phyloP scores from a whole-genome alignment of 2,329 filamentous ascomycete genomes.

The Chaetomiaceae sp. region DNA sequence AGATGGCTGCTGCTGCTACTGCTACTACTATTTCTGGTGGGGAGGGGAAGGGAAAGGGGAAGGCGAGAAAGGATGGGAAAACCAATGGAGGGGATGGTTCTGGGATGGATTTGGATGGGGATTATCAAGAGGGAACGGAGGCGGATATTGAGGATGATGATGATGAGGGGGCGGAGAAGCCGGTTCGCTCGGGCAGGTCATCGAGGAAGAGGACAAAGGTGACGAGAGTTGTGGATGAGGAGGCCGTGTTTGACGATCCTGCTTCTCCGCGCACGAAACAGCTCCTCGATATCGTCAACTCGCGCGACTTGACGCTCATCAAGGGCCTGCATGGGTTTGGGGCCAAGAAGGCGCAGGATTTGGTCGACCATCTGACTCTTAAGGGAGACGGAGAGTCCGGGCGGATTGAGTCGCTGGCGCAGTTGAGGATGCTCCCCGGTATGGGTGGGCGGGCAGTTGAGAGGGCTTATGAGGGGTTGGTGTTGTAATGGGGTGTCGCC shows the following conservation, averaged over 20 bases:
- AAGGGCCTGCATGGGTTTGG: slow-evolving; percentile 66
- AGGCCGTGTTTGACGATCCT: not conserved
- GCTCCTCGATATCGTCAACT: slow-evolving; percentile 69
- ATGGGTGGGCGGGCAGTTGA: slow-evolving; percentile 55
- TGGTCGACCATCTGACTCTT: slow-evolving; percentile 53
- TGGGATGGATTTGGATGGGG: slow-evolving; percentile 38
- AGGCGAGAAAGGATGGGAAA: not conserved
- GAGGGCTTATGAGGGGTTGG: slow-evolving; percentile 50
- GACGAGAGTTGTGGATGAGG: not conserved
- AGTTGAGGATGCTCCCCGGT: slow-evolving; percentile 52
- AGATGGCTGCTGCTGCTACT: slow-evolving; percentile 1
- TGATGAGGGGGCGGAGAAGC: slow-evolving; percentile 14
- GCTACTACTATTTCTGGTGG: too few relatives aligned
- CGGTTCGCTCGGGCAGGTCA: slow-evolving; percentile 22
- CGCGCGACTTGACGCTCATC: slow-evolving; percentile 62
- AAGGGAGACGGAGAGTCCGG: slow-evolving; percentile 37
- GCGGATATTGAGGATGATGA: slow-evolving; percentile 41
- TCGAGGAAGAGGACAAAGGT: slow-evolving; percentile 12
- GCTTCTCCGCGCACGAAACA: slow-evolving; percentile 52
- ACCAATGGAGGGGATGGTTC: slow-evolving; percentile 21
- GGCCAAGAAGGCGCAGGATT: slow-evolving; percentile 62
- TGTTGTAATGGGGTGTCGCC: not conserved
- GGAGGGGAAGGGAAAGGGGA: not conserved
- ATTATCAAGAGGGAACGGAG: slow-evolving; percentile 39
- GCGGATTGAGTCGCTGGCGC: slow-evolving; percentile 44